phyloP scores from a whole-genome alignment of 768 basidiomycete species.

The Paxillus ammoniavirescens region DNA sequence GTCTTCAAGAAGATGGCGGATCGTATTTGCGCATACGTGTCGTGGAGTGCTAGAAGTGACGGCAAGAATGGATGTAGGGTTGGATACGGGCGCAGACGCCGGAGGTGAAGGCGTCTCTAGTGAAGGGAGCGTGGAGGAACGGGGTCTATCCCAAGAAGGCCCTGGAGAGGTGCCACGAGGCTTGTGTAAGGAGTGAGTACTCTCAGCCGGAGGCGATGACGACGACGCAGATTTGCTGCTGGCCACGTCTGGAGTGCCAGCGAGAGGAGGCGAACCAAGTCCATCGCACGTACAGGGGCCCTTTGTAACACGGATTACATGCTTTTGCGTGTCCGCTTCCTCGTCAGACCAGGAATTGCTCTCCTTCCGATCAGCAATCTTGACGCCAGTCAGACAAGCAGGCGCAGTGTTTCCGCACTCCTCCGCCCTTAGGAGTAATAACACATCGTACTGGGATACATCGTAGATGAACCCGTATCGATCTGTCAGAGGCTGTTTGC shows the following conservation, averaged over 20 bases:
- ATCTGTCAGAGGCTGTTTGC: constrained; percentile 68
- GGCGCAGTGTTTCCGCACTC: constrained; percentile 76
- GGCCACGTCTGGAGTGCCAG: constrained; percentile 8
- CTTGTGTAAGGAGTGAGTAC: constrained; percentile 26
- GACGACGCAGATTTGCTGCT: constrained; percentile 10
- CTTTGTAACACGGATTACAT: constrained; percentile 38
- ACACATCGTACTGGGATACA: constrained; percentile 74
- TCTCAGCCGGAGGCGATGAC: constrained; percentile 18
- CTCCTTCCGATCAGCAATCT: constrained; percentile 81
- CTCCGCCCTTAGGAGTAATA: constrained; percentile 69
- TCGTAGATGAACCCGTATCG: constrained; percentile 92
- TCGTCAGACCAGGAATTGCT: constrained; percentile 76
- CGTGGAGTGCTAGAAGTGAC: constrained; percentile 63
- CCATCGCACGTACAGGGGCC: constrained; percentile 42
- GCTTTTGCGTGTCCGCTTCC: constrained; percentile 41
- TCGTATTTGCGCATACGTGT: constrained; percentile 73
- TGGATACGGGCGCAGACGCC: constrained; percentile 1
- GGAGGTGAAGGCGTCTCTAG: constrained; percentile 19
- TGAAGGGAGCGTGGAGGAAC: constrained; percentile 39
- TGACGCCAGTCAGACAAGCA: constrained; percentile 83
- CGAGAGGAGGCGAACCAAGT: constrained; percentile 8
- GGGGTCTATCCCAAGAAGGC: constrained; percentile 50
- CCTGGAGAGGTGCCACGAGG: constrained; percentile 43
- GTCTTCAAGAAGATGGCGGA: constrained; percentile 70
- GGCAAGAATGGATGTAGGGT: constrained; percentile 52